Evolutionary conservation across 495 filamentous ascomycete species (phyloP), one percentile per base, ranked within the genome.

Genomic region (Aspergillus kassunensis): DNA sequence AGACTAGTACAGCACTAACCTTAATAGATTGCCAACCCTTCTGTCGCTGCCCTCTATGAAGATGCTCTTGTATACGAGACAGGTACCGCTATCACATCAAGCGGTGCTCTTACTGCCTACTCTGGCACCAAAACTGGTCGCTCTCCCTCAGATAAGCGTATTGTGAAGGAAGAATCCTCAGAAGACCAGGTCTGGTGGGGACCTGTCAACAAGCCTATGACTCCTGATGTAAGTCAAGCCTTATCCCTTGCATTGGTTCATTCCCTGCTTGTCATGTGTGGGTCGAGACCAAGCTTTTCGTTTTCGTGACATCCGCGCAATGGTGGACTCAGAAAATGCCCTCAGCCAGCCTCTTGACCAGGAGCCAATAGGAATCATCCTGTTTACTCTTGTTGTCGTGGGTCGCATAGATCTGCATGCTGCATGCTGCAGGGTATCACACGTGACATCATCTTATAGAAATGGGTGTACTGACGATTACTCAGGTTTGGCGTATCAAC

Each of bases 401-500:
- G 44, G 29, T 46, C 44, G 25, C n/a, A 18, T 46, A 30, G 19
- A 19, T 25, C 15, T 29, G 33, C 29, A 35, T 20, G 16, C 11
- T 11, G 35, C 30, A 34, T 35, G n/a, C n/a, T 27, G 30, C 56
- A 54, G 20, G 25, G 43, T 52, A 51, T 65, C 65, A 69, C 67
- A 48, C 15, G 62, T 76, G 71, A 75, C 67, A 59, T 73, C 67
- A 72, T 63, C 13, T 25, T 21, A 16, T 34, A 55, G 24, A 27
- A 27, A 4, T 55, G 50, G 40, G 44, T 58, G 58, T 59, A 60
- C 58, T 57, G 53, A 49, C 37, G 6, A n/a, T 20, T 58, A 23
- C n/a, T n/a, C 64, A 98, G 93, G 91, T 98, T 68, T 98, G 93
- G 93, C 88, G 90, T 60, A 98, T 98, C 78, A 98, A 97, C 85